A percentile compares a stretch with the other conserved stretches of the same genome.
phyloP scores from a whole-genome alignment of 192 early-diverging fungal species.

The Linnemannia exigua region DNA sequence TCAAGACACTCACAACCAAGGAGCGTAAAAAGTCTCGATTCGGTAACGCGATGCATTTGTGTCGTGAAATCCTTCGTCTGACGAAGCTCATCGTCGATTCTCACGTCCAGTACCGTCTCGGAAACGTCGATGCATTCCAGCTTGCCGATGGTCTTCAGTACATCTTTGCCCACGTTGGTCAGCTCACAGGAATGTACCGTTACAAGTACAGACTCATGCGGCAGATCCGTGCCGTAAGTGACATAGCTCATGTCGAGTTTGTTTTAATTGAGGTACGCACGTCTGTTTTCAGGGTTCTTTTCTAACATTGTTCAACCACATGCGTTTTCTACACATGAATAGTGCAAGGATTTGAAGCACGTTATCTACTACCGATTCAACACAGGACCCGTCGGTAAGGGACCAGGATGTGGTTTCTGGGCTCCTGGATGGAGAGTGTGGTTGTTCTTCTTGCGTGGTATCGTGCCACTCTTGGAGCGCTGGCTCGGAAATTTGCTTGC shows the following conservation, averaged over 20 bases:
- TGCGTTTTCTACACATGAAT: neutral
- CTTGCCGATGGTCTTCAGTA: conserved; percentile 99
- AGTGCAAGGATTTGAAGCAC: conserved; percentile 94
- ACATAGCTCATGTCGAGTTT: neutral
- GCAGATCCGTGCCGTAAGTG: conserved; percentile 89
- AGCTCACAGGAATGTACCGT: conserved; percentile 99
- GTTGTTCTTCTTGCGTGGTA: conserved; percentile 99
- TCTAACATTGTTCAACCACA: neutral
- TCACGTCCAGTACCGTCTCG: conserved; percentile 98
- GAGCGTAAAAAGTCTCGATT: conserved; percentile 99
- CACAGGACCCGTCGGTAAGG: conserved; percentile 97
- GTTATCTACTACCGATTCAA: conserved; percentile 95
- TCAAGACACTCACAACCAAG: conserved; percentile 99
- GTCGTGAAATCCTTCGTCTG: conserved; percentile 95
- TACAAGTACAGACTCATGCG: conserved; percentile 99
- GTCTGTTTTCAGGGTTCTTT: neutral
- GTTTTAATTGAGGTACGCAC: neutral
- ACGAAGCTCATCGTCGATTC: conserved; percentile 98
- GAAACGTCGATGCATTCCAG: conserved; percentile 99
- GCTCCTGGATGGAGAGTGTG: conserved; percentile 99
- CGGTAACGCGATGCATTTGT: conserved; percentile 96
- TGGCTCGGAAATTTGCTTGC: conserved; percentile 99
- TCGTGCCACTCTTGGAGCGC: conserved; percentile 96
- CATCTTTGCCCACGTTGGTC: conserved; percentile 98
- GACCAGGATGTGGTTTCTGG: conserved; percentile 99